These are phyloP conservation scores for Pythium sp. DNA, from an alignment of 352 stramenopile genomes.

Conservation along the genomic window DNA sequence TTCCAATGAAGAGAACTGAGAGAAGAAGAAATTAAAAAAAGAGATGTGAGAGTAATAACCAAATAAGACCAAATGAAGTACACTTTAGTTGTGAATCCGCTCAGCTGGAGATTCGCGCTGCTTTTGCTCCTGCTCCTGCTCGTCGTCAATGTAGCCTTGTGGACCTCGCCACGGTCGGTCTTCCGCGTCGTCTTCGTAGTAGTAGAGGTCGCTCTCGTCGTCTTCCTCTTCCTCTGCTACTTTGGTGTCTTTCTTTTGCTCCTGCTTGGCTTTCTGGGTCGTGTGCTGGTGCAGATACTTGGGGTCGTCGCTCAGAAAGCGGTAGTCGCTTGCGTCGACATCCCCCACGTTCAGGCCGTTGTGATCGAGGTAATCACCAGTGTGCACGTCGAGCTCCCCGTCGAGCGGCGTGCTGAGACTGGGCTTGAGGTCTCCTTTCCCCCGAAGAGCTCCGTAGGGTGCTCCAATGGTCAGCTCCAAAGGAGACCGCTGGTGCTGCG, in stretches of 20 bases:
- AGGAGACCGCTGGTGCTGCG: slow-evolving; percentile 4
- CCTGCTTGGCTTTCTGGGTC: not conserved
- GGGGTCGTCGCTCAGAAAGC: not conserved
- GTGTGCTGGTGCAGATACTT: not conserved
- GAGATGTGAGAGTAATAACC: not conserved
- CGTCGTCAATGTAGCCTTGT: slow-evolving; percentile 1
- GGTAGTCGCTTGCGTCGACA: slow-evolving; percentile 11
- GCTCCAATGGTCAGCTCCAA: slow-evolving; percentile 16
- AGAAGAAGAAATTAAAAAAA: slow-evolving; percentile 5
- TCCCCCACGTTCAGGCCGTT: slow-evolving; percentile 10
- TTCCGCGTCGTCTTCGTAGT: slow-evolving; percentile 1
- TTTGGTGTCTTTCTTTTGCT: not conserved
- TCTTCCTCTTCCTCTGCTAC: not conserved
- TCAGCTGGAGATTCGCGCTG: not conserved
- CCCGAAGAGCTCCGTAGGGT: slow-evolving; percentile 15
- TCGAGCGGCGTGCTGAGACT: slow-evolving; percentile 8
- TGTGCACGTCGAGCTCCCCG: not conserved
- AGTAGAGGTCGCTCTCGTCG: slow-evolving; percentile 11
- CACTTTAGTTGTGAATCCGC: not conserved
- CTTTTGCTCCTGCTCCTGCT: slow-evolving; percentile 2
- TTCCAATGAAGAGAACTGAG: not conserved
- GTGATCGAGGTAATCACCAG: not conserved
- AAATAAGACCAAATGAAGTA: not conserved
- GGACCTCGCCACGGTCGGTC: slow-evolving; percentile 7
- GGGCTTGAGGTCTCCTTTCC: slow-evolving; percentile 12